Base-by-base conservation (phyloP, 2,329 filamentous ascomycete species). In the Dothideomycetes sp. region DNA sequence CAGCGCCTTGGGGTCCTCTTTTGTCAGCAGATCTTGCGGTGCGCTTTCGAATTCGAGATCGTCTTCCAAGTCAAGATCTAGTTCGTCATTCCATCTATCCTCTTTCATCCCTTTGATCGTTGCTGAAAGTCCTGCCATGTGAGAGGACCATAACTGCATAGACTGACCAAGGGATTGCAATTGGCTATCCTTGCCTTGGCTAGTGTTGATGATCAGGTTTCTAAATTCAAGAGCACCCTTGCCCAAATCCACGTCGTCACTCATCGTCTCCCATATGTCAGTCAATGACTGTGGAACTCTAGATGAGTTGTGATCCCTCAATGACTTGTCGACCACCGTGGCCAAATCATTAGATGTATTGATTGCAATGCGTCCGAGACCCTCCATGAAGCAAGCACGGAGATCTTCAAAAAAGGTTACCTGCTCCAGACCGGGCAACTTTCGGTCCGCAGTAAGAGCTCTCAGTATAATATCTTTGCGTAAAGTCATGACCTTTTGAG, bases 21-120 rank as follows among this genome's bases (percentile, higher is more conserved):
- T 75, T 56, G 79, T 85, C 10, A 94, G 67, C 0, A 79, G 58
- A 29, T 72, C 70, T 49, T 85, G 79, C 24, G 36, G 36, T 7
- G 22, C 7, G 11, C 33, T 48, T 17, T 54, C 79, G 15, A 82
- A 72, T 1, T 72, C 75, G 39, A 82, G 70, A 45, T 88, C 82
- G 44, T 86, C 81, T 31, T 85, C 75, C 37, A 82, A 76, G 10
- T 65, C 62, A 37, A 81, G 77, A 37, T 66, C 63, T 19, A 79
- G 69, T 44, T 84, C 81, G 40, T 84, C 80, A 46, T 88, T 81
- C 82, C 84, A 88, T 41, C 77, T 73, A 47, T 80, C 76, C 34
- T 73, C 72, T 44, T 69, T 74, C 49, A 91, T 71, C 42, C 75
- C 69, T 31, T 77, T 75, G 5, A 87, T 72, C 3, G 80, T 68